Percentiles rank a stretch among this genome's conserved stretches.
These are phyloP conservation scores for Trichoderma semiorbis DNA, from an alignment of 2,329 filamentous ascomycete genomes.

Conservation along the genomic window DNA sequence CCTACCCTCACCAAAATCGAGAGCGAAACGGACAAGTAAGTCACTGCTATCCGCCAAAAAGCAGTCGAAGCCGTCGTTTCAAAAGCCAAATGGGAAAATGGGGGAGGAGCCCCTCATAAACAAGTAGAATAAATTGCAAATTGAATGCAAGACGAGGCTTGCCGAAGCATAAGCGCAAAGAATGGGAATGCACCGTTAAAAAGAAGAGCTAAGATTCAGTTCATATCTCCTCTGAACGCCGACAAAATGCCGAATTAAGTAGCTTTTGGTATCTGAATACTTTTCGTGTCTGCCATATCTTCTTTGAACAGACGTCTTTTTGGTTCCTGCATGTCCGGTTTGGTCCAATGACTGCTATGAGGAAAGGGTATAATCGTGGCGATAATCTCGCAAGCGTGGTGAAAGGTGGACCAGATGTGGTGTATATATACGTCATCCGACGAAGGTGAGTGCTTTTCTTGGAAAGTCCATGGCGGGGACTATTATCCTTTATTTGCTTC, in stretches of 20 bases:
- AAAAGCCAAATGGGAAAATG: not conserved
- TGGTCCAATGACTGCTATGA: not conserved
- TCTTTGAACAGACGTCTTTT: not conserved
- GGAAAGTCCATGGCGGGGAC: not conserved
- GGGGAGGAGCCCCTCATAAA: not conserved
- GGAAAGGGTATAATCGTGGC: conserved; percentile 4
- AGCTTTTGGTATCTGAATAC: not conserved
- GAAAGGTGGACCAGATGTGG: not conserved
- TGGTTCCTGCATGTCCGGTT: not conserved
- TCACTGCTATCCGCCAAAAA: not conserved
- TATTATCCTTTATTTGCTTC: not conserved
- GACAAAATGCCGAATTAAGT: conserved; percentile 9
- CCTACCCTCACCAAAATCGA: not conserved
- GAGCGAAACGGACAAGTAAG: not conserved
- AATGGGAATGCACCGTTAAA: not conserved
- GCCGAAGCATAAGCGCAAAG: not conserved
- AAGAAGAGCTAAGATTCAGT: not conserved
- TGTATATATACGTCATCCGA: conserved; percentile 13
- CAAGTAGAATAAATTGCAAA: not conserved
- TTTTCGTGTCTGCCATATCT: not conserved
- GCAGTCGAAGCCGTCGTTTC: not conserved
- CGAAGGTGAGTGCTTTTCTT: not conserved
- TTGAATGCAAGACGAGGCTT: not conserved
- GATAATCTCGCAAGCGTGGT: not conserved
- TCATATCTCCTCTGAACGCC: conserved; percentile 13